Evolutionary conservation across 108 stramenopile species (phyloP).

Genomic region (Thalassiosira profunda): DNA sequence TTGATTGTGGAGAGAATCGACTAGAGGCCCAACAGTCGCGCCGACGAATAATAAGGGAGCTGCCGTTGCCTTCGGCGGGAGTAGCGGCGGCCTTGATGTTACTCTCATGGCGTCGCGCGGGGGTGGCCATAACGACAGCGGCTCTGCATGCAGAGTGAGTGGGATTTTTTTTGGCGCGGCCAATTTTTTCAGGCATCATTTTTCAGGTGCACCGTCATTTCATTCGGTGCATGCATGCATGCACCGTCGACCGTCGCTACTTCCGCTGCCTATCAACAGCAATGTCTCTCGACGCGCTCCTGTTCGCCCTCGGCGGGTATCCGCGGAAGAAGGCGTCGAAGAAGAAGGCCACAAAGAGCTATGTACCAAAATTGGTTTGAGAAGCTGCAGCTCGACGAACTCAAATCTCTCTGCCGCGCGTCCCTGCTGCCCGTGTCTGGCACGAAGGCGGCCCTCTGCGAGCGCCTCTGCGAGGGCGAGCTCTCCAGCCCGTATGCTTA

Average conservation of each 20-base stretch:
- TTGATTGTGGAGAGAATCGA: conserved; percentile 89
- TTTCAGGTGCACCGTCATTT: too few species aligned
- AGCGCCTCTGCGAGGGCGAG: conserved; percentile 8
- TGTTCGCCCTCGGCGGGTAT: too few species aligned
- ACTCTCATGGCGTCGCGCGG: conserved; percentile 29
- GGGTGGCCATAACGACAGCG: too few species aligned
- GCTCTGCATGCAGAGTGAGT: too few species aligned
- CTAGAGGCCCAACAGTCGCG: conserved; percentile 69
- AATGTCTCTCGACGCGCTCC: too few species aligned
- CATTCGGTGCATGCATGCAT: too few species aligned
- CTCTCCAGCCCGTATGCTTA: conserved; percentile 1
- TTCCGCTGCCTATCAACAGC: too few species aligned
- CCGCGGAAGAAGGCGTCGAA: too few species aligned
- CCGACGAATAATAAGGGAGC: conserved; percentile 62
- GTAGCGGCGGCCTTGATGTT: conserved; percentile 16
- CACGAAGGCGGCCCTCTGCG: conserved; percentile 10
- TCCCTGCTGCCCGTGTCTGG: conserved; percentile 7
- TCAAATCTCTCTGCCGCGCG: neutral
- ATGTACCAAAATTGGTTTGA: conserved; percentile 9
- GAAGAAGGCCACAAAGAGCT: conserved; percentile 3
- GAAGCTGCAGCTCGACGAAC: neutral
- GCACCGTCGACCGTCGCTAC: too few species aligned
- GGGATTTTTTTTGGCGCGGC: too few species aligned
- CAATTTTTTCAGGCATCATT: too few species aligned
- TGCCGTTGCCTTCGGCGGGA: conserved; percentile 30